Conservation (phyloP, 2,329 filamentous ascomycete genomes). For the Ophiostoma himal-ulmi region DNA sequence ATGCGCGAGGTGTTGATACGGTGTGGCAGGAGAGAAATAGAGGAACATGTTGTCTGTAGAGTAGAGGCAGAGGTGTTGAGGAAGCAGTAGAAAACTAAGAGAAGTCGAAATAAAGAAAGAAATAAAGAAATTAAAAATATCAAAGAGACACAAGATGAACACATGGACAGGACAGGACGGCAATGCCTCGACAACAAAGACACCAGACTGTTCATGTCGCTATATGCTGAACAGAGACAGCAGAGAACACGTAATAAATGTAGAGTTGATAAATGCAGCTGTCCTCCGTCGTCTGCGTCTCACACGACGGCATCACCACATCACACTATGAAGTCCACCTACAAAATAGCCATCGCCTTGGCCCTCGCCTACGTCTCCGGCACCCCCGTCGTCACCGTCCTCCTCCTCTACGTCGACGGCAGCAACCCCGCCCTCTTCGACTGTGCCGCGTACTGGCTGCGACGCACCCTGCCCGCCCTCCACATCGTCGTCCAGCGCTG, state of each 20-base stretch:
- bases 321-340: not conserved
- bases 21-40: no score
- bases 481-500: not conserved
- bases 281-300: no score
- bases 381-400: not conserved
- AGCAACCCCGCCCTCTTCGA: not conserved
- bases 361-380: not conserved
- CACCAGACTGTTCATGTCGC: no score
- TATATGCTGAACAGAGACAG: no score
- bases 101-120: no score
- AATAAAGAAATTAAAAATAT: no score
- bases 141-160: no score
- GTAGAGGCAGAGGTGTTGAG: not conserved
- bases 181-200: no score
- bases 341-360: not conserved
- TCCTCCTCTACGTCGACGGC: slow-evolving; percentile 11
- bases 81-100: no score
- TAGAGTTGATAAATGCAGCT: no score
- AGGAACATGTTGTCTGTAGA: not conserved
- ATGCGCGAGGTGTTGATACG: not conserved
- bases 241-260: no score
- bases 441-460: slow-evolving; percentile 7
- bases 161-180: no score
- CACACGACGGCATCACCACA: not conserved
- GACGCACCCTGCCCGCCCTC: not conserved